Conservation (phyloP, 371 early-diverging fungal genomes). For the Funneliformis caledonium region DNA sequence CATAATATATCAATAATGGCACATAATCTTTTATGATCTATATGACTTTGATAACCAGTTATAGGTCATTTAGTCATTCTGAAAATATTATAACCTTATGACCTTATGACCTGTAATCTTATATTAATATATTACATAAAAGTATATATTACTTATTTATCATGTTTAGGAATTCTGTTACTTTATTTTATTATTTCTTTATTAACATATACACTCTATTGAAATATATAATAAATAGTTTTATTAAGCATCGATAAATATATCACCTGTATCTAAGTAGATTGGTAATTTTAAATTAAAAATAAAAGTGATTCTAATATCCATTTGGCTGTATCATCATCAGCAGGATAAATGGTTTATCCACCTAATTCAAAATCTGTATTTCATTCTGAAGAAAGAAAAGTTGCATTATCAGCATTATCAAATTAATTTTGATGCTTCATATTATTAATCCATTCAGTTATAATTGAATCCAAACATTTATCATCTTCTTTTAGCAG, state of each 20-base stretch:
- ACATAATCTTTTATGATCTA: no score
- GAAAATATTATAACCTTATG: no score
- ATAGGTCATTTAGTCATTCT: no score
- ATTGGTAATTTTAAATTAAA: neutral
- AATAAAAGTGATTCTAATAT: neutral
- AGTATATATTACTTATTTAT: no score
- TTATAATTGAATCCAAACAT: neutral
- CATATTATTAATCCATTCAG: neutral
- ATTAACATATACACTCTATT: no score
- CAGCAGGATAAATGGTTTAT: constrained; percentile 6
- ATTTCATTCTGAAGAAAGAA: neutral
- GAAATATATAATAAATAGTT: neutral
- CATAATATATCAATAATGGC: no score
- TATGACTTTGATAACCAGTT: no score
- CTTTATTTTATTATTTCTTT: no score
- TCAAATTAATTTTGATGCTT: neutral
- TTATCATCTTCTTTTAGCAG: neutral
- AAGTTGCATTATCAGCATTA: neutral
- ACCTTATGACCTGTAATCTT: no score
- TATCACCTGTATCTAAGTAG: neutral
- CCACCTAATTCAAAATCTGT: constrained; percentile 2
- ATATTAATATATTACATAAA: no score
- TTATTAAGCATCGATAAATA: neutral
- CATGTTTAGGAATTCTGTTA: no score
- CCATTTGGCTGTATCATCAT: constrained; percentile 9